Base-by-base conservation (phyloP, 2,329 filamentous ascomycete species). In the Aspergillus sp. region DNA sequence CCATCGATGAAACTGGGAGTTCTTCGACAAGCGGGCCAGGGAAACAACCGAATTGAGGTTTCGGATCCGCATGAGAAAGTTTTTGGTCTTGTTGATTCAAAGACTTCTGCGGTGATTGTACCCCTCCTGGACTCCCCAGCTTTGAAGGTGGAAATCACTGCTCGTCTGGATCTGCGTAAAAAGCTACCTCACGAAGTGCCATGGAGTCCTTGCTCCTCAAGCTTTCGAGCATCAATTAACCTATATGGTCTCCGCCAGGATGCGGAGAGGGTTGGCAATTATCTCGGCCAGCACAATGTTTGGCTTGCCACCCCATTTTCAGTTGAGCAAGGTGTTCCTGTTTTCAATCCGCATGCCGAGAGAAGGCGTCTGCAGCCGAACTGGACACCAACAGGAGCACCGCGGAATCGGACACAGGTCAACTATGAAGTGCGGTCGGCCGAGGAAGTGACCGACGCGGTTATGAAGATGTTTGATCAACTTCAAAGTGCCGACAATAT, bases 381-480 rank as follows among this genome's bases (percentile, higher is more conserved):
- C 18, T 64, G 60, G 39, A 48, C 60, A 48, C 57, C 68, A 15
- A 62, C 63, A 41, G 66, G 62, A 34, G 58, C 64, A 32, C 54
- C 64, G 5, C 64, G 68, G 49, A 65, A 64, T 32, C 68, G 71
- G 13, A 43, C 64, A 2, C 55, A 53, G 6, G 62, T 72, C 47
- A 69, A 71, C 38, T 74, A 74, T 30, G 77, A 78, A 53, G 74
- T 77, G 48, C 84, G 91, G 32, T 93, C 90, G 0, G 86, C 88
- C 0, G 93, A 98, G 66, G 92, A 98, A 74, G 89, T 96, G 58
- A 88, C 89, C 9, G 87, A 86, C 61, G 92, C 96, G 56, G 89
- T 96, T 20, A 84, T 91, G 72, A 87, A 86, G 42, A 90, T 98
- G 70, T 96, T 99, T 67, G 92, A 97, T 75, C 89, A 88, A 7